phyloP scores from a whole-genome alignment of 768 basidiomycete species.

The Crassisporium funariophilum region DNA sequence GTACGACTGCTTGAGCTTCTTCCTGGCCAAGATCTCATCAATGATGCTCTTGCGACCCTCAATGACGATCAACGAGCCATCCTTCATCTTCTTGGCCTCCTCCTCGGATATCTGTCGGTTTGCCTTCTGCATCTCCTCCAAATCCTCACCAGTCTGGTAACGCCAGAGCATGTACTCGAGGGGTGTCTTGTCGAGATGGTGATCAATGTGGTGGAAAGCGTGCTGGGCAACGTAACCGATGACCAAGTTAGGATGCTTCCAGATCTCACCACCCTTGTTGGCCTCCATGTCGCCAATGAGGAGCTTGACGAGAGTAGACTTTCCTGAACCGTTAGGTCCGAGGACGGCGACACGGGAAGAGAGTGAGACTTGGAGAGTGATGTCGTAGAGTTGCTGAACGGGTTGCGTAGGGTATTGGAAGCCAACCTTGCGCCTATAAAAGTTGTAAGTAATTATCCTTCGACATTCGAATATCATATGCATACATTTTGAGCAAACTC shows the following conservation, averaged over 20 bases:
- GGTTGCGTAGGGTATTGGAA: slow-evolving; percentile 92
- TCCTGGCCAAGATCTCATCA: slow-evolving; percentile 87
- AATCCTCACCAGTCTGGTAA: slow-evolving; percentile 99
- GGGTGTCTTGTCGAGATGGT: slow-evolving; percentile 98
- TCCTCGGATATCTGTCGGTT: slow-evolving; percentile 84
- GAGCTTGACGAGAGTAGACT: slow-evolving; percentile 95
- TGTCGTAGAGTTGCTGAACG: slow-evolving; percentile 91
- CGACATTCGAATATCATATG: background rate
- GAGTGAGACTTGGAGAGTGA: slow-evolving; percentile 94
- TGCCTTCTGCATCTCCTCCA: slow-evolving; percentile 96
- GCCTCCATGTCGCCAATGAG: slow-evolving; percentile 96
- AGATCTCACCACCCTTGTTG: slow-evolving; percentile 95
- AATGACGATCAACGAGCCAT: slow-evolving; percentile 80
- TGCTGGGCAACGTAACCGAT: slow-evolving; percentile 99
- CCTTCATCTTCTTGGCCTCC: slow-evolving; percentile 95
- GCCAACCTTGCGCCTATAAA: slow-evolving; percentile 75
- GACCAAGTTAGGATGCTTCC: slow-evolving; percentile 99
- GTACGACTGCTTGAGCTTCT: slow-evolving; percentile 99
- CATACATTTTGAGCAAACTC: slow-evolving; percentile 87
- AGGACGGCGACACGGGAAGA: slow-evolving; percentile 98
- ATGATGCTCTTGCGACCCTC: slow-evolving; percentile 96
- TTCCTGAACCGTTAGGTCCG: slow-evolving; percentile 98
- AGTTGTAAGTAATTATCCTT: slow-evolving; percentile 1
- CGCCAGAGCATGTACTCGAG: slow-evolving; percentile 99
- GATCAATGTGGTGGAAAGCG: slow-evolving; percentile 99